Conservation (phyloP, 768 basidiomycete species). For the Mycena indigotica region DNA sequence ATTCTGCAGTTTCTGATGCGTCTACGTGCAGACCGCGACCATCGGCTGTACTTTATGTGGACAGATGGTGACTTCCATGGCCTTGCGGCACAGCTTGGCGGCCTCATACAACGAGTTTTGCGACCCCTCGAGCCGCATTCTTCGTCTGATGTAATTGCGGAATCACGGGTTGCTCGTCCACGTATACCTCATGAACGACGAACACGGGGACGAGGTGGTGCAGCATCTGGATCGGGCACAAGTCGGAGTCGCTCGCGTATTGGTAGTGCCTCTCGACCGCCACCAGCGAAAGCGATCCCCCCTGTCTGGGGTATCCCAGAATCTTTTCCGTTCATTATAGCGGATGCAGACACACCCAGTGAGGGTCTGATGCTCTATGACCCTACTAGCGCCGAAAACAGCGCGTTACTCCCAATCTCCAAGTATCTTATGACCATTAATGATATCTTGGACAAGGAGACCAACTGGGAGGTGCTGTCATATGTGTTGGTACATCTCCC, state of each 20-base stretch:
- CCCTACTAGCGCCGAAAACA: constrained; percentile 44
- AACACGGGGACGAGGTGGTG: constrained; percentile 52
- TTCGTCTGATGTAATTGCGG: constrained; percentile 24
- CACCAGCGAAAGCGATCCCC: constrained; percentile 42
- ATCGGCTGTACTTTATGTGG: constrained; percentile 73
- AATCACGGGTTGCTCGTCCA: constrained; percentile 48
- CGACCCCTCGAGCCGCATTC: constrained; percentile 5
- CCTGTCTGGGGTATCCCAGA: constrained; percentile 76
- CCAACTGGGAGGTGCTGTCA: constrained; percentile 90
- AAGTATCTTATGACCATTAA: constrained; percentile 67
- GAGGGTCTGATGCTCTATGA: constrained; percentile 71
- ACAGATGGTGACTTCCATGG: constrained; percentile 58
- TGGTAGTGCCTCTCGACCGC: constrained; percentile 37
- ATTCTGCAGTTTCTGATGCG: constrained; percentile 87
- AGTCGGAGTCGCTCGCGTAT: constrained; percentile 66
- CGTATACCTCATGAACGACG: constrained; percentile 52
- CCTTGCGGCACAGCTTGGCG: constrained; percentile 58
- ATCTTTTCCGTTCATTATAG: constrained; percentile 53
- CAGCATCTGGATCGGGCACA: constrained; percentile 45
- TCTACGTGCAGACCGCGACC: constrained; percentile 86
- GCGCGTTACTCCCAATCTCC: constrained; percentile 69
- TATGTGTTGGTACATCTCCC: constrained; percentile 92
- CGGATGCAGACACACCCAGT: constrained; percentile 62
- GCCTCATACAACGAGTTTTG: constrained; percentile 58
- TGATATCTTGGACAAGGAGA: constrained; percentile 69